These are phyloP conservation scores for Psilocybe mexicana DNA, from an alignment of 1,284 basidiomycete species.

Conservation along the genomic window DNA sequence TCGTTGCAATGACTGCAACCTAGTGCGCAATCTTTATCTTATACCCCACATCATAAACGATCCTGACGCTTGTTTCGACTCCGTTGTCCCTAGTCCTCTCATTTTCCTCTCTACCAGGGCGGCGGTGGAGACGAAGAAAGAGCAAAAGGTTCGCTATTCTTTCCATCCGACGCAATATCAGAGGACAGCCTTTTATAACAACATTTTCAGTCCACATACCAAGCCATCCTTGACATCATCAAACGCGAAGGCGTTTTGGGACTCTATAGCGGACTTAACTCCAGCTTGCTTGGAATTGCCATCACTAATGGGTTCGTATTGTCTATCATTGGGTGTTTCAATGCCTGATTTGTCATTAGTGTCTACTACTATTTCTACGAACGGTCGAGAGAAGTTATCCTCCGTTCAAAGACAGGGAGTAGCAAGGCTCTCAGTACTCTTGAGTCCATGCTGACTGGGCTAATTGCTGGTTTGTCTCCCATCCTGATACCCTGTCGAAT, in stretches of 20 bases:
- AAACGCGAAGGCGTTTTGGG: conserved; percentile 85
- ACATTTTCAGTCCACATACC: conserved; percentile 46
- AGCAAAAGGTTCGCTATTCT: conserved; percentile 53
- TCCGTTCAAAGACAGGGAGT: conserved; percentile 57
- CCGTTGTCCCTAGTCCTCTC: conserved; percentile 63
- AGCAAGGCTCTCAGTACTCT: conserved; percentile 72
- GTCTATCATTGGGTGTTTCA: neutral
- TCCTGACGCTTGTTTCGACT: conserved; percentile 4
- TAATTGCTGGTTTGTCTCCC: conserved; percentile 74
- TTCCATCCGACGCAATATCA: neutral
- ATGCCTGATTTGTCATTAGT: conserved; percentile 36
- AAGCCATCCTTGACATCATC: conserved; percentile 74
- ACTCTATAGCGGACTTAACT: conserved; percentile 87
- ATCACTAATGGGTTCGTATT: conserved; percentile 82
- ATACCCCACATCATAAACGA: conserved; percentile 1
- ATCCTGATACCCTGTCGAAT: neutral
- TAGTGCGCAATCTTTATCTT: conserved; percentile 57
- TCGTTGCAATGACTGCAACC: conserved; percentile 84
- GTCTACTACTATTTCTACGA: conserved; percentile 89
- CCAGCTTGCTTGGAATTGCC: conserved; percentile 88
- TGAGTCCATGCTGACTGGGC: conserved; percentile 89
- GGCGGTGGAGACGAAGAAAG: conserved; percentile 85
- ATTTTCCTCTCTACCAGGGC: conserved; percentile 92
- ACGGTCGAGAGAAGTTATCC: conserved; percentile 56
- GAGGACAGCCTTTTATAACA: neutral